Evolutionary conservation across 768 basidiomycete genomes (phyloP).

Genomic region (Daedalea quercina): DNA sequence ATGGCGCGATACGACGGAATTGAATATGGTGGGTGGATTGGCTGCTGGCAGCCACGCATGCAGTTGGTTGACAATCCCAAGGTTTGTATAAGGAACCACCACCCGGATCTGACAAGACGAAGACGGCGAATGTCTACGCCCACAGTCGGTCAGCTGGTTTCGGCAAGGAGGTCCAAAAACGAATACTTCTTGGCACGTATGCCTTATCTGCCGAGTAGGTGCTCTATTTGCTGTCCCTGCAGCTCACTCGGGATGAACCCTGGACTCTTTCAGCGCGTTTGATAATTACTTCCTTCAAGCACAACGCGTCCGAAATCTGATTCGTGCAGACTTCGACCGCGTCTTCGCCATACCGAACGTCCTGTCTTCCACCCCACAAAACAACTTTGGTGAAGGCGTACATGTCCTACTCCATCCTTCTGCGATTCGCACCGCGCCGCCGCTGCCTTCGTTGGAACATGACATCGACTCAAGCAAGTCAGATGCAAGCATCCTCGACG

Average conservation of each 20-base stretch:
- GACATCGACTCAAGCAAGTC: background rate
- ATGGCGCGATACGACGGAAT: conserved; percentile 87
- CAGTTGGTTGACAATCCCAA: conserved; percentile 18
- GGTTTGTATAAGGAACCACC: conserved; percentile 45
- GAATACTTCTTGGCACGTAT: conserved; percentile 86
- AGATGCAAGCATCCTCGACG: conserved; percentile 27
- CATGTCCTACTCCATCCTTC: conserved; percentile 87
- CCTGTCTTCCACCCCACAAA: background rate
- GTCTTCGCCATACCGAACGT: conserved; percentile 60
- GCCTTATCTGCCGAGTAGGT: conserved; percentile 87
- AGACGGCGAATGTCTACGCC: conserved; percentile 55
- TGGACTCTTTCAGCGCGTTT: conserved; percentile 59
- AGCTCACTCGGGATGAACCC: background rate
- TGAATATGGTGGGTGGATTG: conserved; percentile 53
- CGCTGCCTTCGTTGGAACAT: conserved; percentile 25
- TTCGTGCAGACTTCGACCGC: conserved; percentile 67
- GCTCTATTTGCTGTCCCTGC: background rate
- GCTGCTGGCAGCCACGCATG: background rate
- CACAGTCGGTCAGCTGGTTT: conserved; percentile 64
- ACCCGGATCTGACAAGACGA: conserved; percentile 36
- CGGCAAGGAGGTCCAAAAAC: conserved; percentile 78
- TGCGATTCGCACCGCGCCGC: conserved; percentile 80
- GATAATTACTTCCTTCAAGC: conserved; percentile 97
- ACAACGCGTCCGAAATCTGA: conserved; percentile 63
- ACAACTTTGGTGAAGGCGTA: conserved; percentile 36